A percentile compares a stretch with the other conserved stretches of the same genome.
These are phyloP conservation scores for Limonium bicolor DNA, from an alignment of 148 eudicot genomes.

Conservation along the genomic window DNA sequence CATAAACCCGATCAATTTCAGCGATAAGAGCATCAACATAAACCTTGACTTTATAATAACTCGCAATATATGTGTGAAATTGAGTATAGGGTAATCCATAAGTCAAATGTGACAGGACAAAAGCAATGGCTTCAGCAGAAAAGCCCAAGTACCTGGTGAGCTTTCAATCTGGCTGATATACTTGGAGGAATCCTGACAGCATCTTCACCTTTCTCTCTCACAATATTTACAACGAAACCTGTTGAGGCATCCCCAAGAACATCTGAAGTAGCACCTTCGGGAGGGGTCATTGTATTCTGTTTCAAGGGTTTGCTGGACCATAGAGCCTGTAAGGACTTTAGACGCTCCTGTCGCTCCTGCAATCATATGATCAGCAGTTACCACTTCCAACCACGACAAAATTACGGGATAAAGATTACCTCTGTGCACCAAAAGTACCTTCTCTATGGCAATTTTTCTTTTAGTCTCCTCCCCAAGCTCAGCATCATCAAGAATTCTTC, in stretches of 20 bases:
- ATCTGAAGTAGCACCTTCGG: conserved; percentile 52
- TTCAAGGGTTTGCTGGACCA: conserved; percentile 40
- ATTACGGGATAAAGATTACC: too few species aligned
- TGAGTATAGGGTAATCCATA: too few species aligned
- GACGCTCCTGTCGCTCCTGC: conserved; percentile 93
- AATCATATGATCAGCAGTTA: conserved; percentile 5
- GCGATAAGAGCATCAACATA: too few species aligned
- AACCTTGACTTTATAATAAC: too few species aligned
- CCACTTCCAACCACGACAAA: too few species aligned
- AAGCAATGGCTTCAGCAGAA: too few species aligned
- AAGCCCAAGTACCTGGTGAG: conserved; percentile 86
- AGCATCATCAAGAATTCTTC: conserved; percentile 91
- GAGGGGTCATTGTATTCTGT: conserved; percentile 25
- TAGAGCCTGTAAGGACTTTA: conserved; percentile 72
- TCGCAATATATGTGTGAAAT: too few species aligned
- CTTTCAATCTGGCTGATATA: conserved; percentile 71
- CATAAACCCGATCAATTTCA: too few species aligned
- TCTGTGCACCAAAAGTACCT: too few species aligned
- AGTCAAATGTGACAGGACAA: too few species aligned
- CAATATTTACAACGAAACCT: conserved; percentile 88
- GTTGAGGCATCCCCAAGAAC: conserved; percentile 66
- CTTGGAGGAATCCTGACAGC: conserved; percentile 89
- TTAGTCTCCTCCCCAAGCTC: conserved; percentile 98
- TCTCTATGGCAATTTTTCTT: conserved; percentile 92
- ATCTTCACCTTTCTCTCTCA: conserved; percentile 85